phyloP scores from a whole-genome alignment of 2,329 filamentous ascomycete species.

The Colletotrichum plurivorum region DNA sequence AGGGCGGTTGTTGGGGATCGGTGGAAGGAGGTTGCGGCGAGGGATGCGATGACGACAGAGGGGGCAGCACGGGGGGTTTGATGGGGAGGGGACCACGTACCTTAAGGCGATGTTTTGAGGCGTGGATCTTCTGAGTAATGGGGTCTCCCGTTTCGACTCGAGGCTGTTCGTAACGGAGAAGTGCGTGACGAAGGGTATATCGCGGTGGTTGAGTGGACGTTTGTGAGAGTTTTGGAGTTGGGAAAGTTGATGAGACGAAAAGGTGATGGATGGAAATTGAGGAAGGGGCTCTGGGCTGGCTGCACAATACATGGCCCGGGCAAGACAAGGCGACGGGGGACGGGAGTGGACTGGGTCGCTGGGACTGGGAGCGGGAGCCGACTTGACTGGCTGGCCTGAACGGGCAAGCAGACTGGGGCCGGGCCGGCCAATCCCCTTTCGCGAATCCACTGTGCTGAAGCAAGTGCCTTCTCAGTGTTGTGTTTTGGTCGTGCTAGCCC shows the following conservation, averaged over 20 bases:
- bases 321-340: conserved; percentile 39
- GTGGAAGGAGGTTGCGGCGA: conserved; percentile 40
- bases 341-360: conserved; percentile 12
- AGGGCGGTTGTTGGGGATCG: conserved; percentile 35
- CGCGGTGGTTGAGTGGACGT: conserved; percentile 44
- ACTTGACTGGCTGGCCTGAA: conserved; percentile 35
- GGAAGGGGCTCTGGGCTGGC: conserved; percentile 48
- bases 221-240: conserved; percentile 48
- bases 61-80: conserved; percentile 46
- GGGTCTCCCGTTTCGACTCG: conserved; percentile 31
- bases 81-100: conserved; percentile 42
- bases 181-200: conserved; percentile 34
- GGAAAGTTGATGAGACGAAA: conserved; percentile 51
- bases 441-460: conserved; percentile 28
- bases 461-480: conserved; percentile 23
- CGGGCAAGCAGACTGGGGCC: conserved; percentile 28
- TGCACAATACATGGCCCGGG: conserved; percentile 41
- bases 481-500: conserved; percentile 38
- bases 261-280: conserved; percentile 49
- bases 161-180: conserved; percentile 33
- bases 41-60: conserved; percentile 58
- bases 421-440: conserved; percentile 35
- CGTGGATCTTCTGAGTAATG: conserved; percentile 35
- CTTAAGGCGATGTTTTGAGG: conserved; percentile 41
- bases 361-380: conserved; percentile 32